Base-by-base conservation (phyloP, 352 stramenopile genomes). In the Heterotrichella gracilis region DNA sequence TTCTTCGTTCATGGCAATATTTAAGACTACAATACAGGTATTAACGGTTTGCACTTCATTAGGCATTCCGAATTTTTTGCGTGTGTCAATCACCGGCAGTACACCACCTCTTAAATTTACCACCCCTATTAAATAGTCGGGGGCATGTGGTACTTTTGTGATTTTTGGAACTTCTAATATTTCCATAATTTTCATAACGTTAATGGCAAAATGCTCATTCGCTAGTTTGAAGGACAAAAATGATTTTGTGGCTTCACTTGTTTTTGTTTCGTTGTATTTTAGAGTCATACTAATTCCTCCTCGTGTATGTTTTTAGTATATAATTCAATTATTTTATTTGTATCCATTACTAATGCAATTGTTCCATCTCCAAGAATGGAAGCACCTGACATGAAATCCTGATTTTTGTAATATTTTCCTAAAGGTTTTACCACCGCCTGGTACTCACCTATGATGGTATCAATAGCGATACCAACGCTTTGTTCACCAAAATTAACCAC, bases 281-380 rank as follows among this genome's bases (percentile, higher is more conserved):
- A 17, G n/a, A n/a, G 32, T n/a, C 9, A n/a, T n/a, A n/a, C 32
- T n/a, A n/a, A n/a, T n/a, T 53, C n/a, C 32, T 9, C 32, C n/a
- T 53, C n/a, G 32, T 9, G 9, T 9, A 9, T 53, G n/a, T n/a
- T 9, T n/a, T 53, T 53, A n/a, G 9, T 53, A 53, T 53, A 53
- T n/a, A 53, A 53, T 53, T 53, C 32, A n/a, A 53, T 53, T 53
- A 53, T 17, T 53, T 53, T n/a, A n/a, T 17, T 53, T 53, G n/a
- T 17, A 53, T 66, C 41, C 41, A 66, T 66, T n/a, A 66, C 23
- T n/a, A 66, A 66, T n/a, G 41, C 41, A 22, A 66, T 22, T n/a
- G 3, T 66, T 66, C 41, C 41, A 22, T 66, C 41, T n/a, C 41
- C 41, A 22, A 66, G 41, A n/a, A 66, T 22, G 3, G 41, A 24